phyloP scores from a whole-genome alignment of 352 stramenopile genomes.

The Pseudoperonospora humuli region DNA sequence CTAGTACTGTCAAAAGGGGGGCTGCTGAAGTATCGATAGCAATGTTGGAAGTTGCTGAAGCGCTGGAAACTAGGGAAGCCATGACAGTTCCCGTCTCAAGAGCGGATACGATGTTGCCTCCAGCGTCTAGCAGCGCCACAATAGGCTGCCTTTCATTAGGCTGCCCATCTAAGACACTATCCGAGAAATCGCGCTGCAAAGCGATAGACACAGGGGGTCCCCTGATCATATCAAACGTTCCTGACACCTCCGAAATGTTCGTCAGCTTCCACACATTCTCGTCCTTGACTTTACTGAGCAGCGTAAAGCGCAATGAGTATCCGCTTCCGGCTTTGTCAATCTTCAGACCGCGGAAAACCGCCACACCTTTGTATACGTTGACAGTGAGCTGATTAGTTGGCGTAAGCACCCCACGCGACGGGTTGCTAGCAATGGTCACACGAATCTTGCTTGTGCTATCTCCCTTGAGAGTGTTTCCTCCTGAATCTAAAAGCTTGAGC shows the following conservation, averaged over 20 bases:
- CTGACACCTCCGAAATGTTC: constrained; percentile 45
- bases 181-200: constrained; percentile 42
- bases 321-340: constrained; percentile 70
- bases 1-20: constrained; percentile 35
- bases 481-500: constrained; percentile 69
- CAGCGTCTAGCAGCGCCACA: constrained; percentile 52
- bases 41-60: constrained; percentile 47
- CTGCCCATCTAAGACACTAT: constrained; percentile 71
- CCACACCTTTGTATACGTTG: constrained; percentile 40
- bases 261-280: constrained; percentile 39
- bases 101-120: constrained; percentile 53
- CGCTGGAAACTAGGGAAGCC: constrained; percentile 54
- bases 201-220: constrained; percentile 39
- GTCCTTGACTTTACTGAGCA: constrained; percentile 43
- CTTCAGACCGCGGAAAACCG: constrained; percentile 61
- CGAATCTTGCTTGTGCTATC: constrained; percentile 58
- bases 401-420: constrained; percentile 41
- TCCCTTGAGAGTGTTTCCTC: constrained; percentile 53
- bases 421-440: constrained; percentile 68
- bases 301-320: constrained; percentile 61
- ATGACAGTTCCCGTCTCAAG: constrained; percentile 39
- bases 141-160: constrained; percentile 63
- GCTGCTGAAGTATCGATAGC: constrained; percentile 53
- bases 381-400: constrained; percentile 35
- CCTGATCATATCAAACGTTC: constrained; percentile 49